Percentiles rank a stretch among this genome's conserved stretches.
These are phyloP conservation scores for Beauveria sp. DNA, from an alignment of 2,329 filamentous ascomycete species.

Conservation along the genomic window DNA sequence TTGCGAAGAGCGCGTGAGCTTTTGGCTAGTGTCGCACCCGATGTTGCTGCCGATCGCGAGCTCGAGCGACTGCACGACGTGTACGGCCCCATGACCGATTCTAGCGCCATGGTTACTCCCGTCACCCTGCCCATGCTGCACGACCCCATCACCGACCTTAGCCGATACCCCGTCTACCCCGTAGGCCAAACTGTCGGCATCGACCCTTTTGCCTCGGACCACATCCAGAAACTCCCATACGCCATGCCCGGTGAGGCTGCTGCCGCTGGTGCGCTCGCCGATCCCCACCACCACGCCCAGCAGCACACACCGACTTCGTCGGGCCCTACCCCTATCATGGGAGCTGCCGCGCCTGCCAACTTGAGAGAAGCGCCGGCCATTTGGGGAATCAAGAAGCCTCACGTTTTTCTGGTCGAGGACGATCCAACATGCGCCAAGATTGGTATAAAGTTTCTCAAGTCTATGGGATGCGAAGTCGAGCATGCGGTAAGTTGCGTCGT, in stretches of 20 bases:
- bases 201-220: conserved; percentile 88
- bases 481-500: conserved; percentile 46
- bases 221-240: conserved; percentile 92
- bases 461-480: conserved; percentile 60
- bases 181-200: conserved; percentile 88
- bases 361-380: conserved; percentile 33
- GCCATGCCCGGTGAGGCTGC: conserved; percentile 54
- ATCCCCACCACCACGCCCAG: conserved; percentile 31
- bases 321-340: conserved; percentile 1
- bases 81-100: conserved; percentile 47
- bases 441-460: conserved; percentile 58
- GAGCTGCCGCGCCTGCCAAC: conserved; percentile 19
- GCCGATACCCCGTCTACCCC: conserved; percentile 70
- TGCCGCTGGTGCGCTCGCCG: conserved; percentile 25
- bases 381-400: conserved; percentile 59
- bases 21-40: conserved; percentile 43
- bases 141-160: conserved; percentile 48
- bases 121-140: conserved; percentile 40
- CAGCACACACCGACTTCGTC: conserved; percentile 14
- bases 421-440: conserved; percentile 61
- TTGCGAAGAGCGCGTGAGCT: conserved; percentile 50
- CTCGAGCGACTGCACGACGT: conserved; percentile 48
- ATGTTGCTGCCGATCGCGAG: conserved; percentile 45
- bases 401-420: conserved; percentile 86
- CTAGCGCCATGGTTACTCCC: conserved; percentile 35